Evolutionary conservation across 257 asterid genomes (phyloP).

Genomic region (Gardenia jasminoides): DNA sequence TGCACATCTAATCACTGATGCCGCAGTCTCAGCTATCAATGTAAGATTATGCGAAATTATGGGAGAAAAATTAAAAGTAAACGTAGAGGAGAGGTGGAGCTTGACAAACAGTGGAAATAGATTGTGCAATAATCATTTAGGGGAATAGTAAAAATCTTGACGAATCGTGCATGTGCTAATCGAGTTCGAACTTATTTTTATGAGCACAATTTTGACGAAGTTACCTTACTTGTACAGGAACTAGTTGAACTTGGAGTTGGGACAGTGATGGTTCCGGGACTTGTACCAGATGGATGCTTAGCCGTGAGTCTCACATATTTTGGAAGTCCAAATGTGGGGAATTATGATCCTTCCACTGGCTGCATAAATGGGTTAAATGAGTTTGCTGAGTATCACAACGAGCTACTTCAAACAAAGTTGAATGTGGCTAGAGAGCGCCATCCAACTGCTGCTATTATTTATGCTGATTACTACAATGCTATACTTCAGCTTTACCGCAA

Average conservation of each 20-base stretch:
- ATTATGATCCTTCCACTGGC: constrained; percentile 8
- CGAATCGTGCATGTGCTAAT: background rate
- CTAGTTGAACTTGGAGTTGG: constrained; percentile 15
- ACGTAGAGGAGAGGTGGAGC: background rate
- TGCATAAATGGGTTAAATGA: constrained; percentile 12
- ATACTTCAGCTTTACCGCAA: background rate
- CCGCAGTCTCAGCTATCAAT: background rate
- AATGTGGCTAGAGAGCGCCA: background rate
- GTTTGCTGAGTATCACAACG: constrained; percentile 12
- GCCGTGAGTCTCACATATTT: constrained; percentile 5
- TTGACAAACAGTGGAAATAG: too few species aligned
- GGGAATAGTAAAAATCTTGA: background rate
- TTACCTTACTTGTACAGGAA: background rate
- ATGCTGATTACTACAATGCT: constrained; percentile 16
- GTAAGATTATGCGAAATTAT: constrained; percentile 16
- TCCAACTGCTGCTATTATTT: constrained; percentile 12
- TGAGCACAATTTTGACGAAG: background rate
- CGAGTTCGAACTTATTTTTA: background rate
- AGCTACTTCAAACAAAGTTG: constrained; percentile 2
- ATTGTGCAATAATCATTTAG: background rate
- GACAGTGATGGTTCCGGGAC: constrained; percentile 8
- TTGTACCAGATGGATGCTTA: constrained; percentile 16
- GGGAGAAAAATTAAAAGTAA: background rate
- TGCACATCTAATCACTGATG: background rate
- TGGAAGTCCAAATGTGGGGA: background rate